phyloP scores from a whole-genome alignment of 139 green algal species.

The Closterium sp. region DNA sequence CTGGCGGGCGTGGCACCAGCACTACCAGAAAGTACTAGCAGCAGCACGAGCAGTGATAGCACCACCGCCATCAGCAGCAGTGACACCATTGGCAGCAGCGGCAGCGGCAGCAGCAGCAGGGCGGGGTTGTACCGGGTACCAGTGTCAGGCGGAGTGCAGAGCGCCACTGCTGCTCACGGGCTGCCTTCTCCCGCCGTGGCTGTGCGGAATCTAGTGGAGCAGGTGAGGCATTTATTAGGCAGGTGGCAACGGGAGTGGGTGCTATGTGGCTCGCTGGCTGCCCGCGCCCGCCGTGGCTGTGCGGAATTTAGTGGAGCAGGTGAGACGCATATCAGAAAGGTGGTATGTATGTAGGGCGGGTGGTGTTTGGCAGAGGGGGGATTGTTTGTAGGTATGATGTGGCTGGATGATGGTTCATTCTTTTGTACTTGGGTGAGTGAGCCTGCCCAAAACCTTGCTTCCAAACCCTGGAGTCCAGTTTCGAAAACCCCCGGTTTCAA shows the following conservation, averaged over 20 bases:
- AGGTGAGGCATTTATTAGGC: background rate
- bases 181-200: conserved; percentile 81
- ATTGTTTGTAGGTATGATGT: no score
- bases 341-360: conserved; percentile 78
- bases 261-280: conserved; percentile 77
- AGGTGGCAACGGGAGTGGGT: conserved; percentile 76
- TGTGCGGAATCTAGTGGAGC: conserved; percentile 83
- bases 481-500: no score
- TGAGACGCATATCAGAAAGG: conserved; percentile 59
- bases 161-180: conserved; percentile 77
- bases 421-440: no score
- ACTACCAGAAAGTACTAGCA: background rate
- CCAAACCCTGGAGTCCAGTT: no score
- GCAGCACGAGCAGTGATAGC: background rate
- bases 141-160: conserved; percentile 81
- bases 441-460: no score
- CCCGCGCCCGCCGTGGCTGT: conserved; percentile 79
- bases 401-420: no score
- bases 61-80: background rate
- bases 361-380: background rate
- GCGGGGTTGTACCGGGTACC: conserved; percentile 69
- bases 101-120: background rate
- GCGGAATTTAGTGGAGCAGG: conserved; percentile 76
- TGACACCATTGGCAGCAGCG: background rate
- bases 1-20: background rate